Evolutionary conservation across 768 basidiomycete species (phyloP), one percentile per base, ranked within the genome.

Genomic region (Leccinum boreale): DNA sequence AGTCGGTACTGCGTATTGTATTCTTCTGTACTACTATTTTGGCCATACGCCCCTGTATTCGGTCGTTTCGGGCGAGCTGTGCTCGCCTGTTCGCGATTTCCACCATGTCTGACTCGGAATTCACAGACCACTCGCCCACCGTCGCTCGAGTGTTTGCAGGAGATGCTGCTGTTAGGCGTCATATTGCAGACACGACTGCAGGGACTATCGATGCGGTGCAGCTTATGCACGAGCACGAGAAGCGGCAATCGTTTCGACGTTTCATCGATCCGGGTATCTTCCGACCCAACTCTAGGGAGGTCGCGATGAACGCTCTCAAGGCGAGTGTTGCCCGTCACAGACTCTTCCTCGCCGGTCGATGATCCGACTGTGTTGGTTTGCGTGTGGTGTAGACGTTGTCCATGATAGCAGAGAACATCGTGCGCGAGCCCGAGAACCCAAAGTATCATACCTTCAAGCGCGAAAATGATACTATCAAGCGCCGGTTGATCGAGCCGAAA

Each of bases 261-360:
- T 75, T 92, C 58, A 80, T 92, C 58, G 88, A 92, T 64, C 89
- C 89, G 47, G 90, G 89, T 14, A 92, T 93, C 63, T 65, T 81
- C 52, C 81, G 91, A 3, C 87, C 83, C 5, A 92, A 92, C 68
- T 70, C 85, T 12, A 81, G 80, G 60, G 81, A 80, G 51, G 76
- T 81, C 53, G 85, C 86, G 2, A 68, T 81, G 61, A 78, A 80
- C 57, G 80, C 89, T 55, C 74, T 93, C 62, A 84, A 84, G 79
- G 91, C 86, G 45, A 62, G 50, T 51, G 42, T 28, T 10, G 7
- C 19, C 17, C 3, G 10, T 35, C 50, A 11, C 31, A 2, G 14
- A 35, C 31, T 50, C 17, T 39, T 39, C 36, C 9, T n/a, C 4
- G 29, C n/a, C 26, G 17, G 48, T 19, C 21, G 28, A 39, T n/a